phyloP scores from a whole-genome alignment of 2,329 filamentous ascomycete species.

The Cladosporium sp. region DNA sequence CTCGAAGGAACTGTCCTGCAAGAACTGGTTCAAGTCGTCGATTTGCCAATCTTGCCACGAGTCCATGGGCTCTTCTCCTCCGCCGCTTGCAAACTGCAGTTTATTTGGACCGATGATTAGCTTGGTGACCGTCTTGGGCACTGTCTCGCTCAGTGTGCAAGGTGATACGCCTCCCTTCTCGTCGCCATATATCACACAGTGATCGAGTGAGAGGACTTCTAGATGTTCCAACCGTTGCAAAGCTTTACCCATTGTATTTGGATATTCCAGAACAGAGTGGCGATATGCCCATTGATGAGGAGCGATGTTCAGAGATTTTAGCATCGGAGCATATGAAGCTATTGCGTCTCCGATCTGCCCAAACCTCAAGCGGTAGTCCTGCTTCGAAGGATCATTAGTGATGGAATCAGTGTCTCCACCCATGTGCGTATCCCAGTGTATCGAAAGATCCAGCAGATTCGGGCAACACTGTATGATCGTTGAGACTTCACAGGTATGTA shows the following conservation, averaged over 20 bases:
- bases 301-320: neutral
- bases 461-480: neutral
- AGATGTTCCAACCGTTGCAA: neutral
- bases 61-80: neutral
- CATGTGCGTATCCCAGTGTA: neutral
- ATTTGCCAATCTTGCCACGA: neutral
- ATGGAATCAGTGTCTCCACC: no score
- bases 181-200: neutral
- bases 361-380: neutral
- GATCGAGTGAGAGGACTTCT: neutral
- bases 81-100: no score
- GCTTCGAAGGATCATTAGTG: neutral
- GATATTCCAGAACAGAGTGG: neutral
- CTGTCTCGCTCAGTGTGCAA: no score
- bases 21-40: neutral
- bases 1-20: neutral
- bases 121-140: no score
- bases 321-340: neutral
- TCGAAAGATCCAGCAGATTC: neutral
- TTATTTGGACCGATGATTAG: no score
- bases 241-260: neutral
- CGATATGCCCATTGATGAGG: neutral
- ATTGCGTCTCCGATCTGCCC: neutral
- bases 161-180: neutral
- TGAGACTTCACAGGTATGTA: neutral